Base-by-base conservation (phyloP, 192 early-diverging fungal species). In the Entophlyctis luteolus region DNA sequence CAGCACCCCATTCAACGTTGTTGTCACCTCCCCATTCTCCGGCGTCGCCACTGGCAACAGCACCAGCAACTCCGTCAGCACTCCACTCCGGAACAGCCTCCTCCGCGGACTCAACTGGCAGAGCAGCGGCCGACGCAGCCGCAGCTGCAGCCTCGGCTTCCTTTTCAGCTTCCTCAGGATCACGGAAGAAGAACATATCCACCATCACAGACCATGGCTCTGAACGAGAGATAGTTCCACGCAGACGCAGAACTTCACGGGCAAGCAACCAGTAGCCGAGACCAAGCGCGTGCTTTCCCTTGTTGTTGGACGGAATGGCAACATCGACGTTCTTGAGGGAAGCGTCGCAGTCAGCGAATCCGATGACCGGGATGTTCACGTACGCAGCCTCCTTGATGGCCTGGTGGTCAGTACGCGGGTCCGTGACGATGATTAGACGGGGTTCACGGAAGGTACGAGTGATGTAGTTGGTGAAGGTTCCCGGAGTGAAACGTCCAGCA, bases 121-220 rank as follows among this genome's bases (percentile, higher is more conserved):
- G 59, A 33, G 66, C 67, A 46, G 74, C 63, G 27, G 59, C 53
- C 38, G 49, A 55, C 27, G 57, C 53, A 16, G 36, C 38, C 22
- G 66, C 78, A 72, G 83, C 85, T 50, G 83, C 82, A 59, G 87
- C 85, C 73, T 81, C 84, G 52, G 75, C 73, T 57, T 86, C 89
- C 74, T 99, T 95, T 89, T 96, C 94, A 78, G 91, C 90, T 58
- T 88, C 88, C 77, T 99, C 98, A 70, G 96, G 89, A 77, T 98
- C 96, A 75, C 98, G 91, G 90, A 89, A 98, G 91, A 99, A 98
- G 98, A 98, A 99, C 98, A 99, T 95, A 83, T 99, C 98, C 70
- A 93, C 91, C 96, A 99, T 98, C 74, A 99, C 82, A 62, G 92
- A 83, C 98, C 98, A 99, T 65, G 86, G 80, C 67, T 83, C 76